Base-by-base conservation (phyloP, 208 protist genomes). In the Wallacemonas sp. region DNA sequence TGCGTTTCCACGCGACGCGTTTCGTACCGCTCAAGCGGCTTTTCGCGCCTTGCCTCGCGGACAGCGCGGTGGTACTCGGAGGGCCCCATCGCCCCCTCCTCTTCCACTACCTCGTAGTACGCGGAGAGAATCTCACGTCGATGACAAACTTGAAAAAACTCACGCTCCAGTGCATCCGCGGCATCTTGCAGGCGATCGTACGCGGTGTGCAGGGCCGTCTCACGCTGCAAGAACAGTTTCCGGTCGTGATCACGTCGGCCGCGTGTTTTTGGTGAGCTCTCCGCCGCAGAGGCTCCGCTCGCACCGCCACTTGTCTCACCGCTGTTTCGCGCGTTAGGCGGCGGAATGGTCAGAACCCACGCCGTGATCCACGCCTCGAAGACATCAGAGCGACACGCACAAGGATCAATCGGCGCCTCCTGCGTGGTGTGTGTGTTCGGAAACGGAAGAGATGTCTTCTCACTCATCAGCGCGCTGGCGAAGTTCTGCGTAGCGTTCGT, bases 61-160 rank as follows among this genome's bases (percentile, higher is more conserved):
- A 83, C 53, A 15, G 47, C 31, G 30, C 60, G 75, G 46, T 94
- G 84, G 39, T 82, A 94, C 8, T 38, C 47, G n/a, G 66, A 78
- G 46, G 30, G 28, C 34, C 72, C 70, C 22, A 55, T 62, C 9
- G 68, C 15, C 15, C 38, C 39, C 30, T 76, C 73, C 31, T 78
- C 75, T 54, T 94, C 88, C 31, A 91, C 34, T 0, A 75, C 82
- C n/a, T 62, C 31, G 66, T 90, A 90, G 64, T 94, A 94, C 11
- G 79, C 82, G 11, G 69, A 49, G 11, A 91, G 69, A 27, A 90
- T 26, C 2, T 70, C 56, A 15, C 76, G 58, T 11, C 77, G 53
- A n/a, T 60, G 41, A 17, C 69, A 47, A n/a, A 87, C 55, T 5
- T 72, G 41, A 15, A 39, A 44, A 0, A 73, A 27, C 12, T 79